Evolutionary conservation across 192 early-diverging fungal genomes (phyloP).

Genomic region (Coemansia sp.): DNA sequence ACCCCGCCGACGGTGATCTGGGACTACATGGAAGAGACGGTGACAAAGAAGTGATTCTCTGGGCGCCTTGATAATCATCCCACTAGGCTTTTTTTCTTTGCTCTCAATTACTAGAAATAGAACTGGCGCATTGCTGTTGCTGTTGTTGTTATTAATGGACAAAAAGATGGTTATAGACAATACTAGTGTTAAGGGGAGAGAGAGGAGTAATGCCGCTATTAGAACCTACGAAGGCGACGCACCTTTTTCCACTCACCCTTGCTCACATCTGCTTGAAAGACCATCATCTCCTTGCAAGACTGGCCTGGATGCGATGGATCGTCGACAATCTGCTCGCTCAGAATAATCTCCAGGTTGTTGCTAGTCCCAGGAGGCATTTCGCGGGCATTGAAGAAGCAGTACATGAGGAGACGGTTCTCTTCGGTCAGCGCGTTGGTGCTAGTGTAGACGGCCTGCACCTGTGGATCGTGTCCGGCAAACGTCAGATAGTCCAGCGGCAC

Average conservation of each 20-base stretch:
- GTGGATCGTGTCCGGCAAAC: slow-evolving; percentile 27
- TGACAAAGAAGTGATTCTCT: neutral
- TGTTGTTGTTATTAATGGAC: neutral
- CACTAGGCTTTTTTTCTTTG: too few relatives aligned
- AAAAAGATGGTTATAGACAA: slow-evolving; percentile 6
- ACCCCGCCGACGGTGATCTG: slow-evolving; percentile 70
- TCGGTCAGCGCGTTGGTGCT: slow-evolving; percentile 38
- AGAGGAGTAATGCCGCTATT: neutral
- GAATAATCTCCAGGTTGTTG: slow-evolving; percentile 19
- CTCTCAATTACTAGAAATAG: too few relatives aligned
- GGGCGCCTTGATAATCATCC: too few relatives aligned
- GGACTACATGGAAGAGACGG: slow-evolving; percentile 55
- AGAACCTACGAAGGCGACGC: slow-evolving; percentile 21
- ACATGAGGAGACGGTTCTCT: slow-evolving; percentile 37
- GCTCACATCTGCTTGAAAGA: slow-evolving; percentile 25
- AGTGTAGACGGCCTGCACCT: slow-evolving; percentile 30
- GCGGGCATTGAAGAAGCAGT: slow-evolving; percentile 43
- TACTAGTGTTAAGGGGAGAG: neutral
- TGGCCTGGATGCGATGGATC: slow-evolving; percentile 23
- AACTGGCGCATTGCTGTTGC: too few relatives aligned
- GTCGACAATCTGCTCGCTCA: slow-evolving; percentile 31
- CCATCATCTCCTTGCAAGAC: slow-evolving; percentile 23
- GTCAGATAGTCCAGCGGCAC: slow-evolving; percentile 32
- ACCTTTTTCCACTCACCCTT: slow-evolving; percentile 34
- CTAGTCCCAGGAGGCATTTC: slow-evolving; percentile 19